Evolutionary conservation across 75 land plant species (phyloP), one percentile per base, ranked within the genome.

Genomic region (Azolla pinnata): DNA sequence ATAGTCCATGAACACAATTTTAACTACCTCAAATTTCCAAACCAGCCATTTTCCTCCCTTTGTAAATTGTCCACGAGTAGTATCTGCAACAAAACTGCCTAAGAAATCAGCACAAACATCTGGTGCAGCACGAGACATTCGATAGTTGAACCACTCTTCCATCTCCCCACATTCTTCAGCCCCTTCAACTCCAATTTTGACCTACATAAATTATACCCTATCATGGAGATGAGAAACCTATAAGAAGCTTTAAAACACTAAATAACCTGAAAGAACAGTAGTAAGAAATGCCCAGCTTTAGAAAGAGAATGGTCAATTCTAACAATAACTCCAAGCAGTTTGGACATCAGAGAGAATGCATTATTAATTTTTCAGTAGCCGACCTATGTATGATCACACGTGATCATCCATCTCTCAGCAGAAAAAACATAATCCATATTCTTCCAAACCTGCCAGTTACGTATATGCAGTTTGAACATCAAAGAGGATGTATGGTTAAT

Each of bases 61-160:
- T 18, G 73, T 78, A 56, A 86, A 95, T 42, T 86, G 84, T 23
- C 85, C 81, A 50, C 54, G 72, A 26, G 92, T 90, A 49, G 73
- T 62, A 58, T 90, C 91, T 25, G 99, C 84, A 56, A 81, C 65
- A 61, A 95, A 95, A 67, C 78, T 90, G 30, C 99, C 99, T 38
- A 95, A 76, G 34, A 83, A 95, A 48, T 86, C 79, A 9, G 99
- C 99, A 78, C 97, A 95, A 5, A 81, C 77, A 59, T 86, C 88
- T 30, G 99, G 96, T 25, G 99, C 99, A 54, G 97, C 90, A 70
- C 99, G 81, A 34, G 85, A 81, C 38, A 95, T 76, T 47, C 99
- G 77, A 75, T 95, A 90, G 56, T 95, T 95, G 59, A 95, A 95
- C 99, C 99, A 95, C 64, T 95, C 99, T 74, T 95, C 99, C 77